Base-by-base conservation (phyloP, 1,284 basidiomycete genomes). In the Cryptococcus sp. region DNA sequence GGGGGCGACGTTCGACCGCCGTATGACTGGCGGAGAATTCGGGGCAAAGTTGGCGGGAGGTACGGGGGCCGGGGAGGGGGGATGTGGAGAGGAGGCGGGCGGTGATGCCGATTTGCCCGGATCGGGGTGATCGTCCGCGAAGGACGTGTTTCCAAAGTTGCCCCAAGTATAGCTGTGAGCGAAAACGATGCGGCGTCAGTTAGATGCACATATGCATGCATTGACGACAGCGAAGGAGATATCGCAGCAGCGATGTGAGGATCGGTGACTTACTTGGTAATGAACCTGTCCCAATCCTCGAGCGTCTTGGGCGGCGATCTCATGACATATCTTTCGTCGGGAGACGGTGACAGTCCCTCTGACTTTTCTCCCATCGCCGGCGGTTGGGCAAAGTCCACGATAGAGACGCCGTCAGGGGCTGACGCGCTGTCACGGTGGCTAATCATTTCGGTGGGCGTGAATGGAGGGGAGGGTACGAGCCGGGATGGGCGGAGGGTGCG, bases 271-370 rank as follows among this genome's bases (percentile, higher is more conserved):
- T 54, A 67, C 66, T 56, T 50, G 11, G 59, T 56, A 47, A 65
- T 57, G 46, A 67, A 67, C 23, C 47, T 55, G 52, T 65, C 61
- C 66, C 66, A 67, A 24, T 67, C 65, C 40, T 67, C 65, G 36
- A 60, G 46, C 9, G 53, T 61, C 52, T 60, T 48, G 20, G 63
- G 63, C 21, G 50, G 15, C 15, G 35, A 33, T 6, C 16, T 50
- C 48, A 50, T 7, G 18, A 16, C 46, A 28, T 47, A 2, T 33
- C 28, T 33, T 33, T 33, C 28, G 28, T 33, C 28, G 28, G 28
- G 28, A 9, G 28, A 9, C 9, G 28, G 9, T 33, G 28, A 4
- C 28, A 33, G 28, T 33, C 28, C 28, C 28, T 33, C 9, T 9
- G 28, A 9, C 28, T 33, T 9, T 33, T 33, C 28, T 5, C 28